These are phyloP conservation scores for Boechera retrofracta DNA, from an alignment of 345 rosid genomes.

Conservation along the genomic window DNA sequence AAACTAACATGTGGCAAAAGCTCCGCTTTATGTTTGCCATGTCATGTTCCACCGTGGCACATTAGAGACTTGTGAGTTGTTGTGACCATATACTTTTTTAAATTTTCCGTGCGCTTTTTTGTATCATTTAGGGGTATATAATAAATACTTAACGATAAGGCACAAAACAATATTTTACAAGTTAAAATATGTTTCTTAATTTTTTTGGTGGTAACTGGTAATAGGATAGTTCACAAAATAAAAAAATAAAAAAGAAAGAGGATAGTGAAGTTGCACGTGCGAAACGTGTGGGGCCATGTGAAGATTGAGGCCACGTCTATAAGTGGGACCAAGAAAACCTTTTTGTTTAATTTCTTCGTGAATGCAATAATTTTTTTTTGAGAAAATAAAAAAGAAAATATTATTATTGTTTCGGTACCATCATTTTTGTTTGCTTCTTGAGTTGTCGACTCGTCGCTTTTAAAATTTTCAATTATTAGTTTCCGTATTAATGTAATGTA, in stretches of 20 bases:
- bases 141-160: background rate
- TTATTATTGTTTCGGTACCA: slow-evolving; percentile 44
- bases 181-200: background rate
- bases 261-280: slow-evolving; percentile 35
- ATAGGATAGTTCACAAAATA: background rate
- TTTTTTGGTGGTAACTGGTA: background rate
- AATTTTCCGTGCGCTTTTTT: background rate
- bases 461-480: slow-evolving; percentile 9
- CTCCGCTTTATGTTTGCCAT: slow-evolving; percentile 24
- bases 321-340: slow-evolving; percentile 43
- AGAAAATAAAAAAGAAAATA: background rate
- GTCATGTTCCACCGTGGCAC: slow-evolving; percentile 26
- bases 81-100: background rate
- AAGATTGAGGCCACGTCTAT: slow-evolving; percentile 35
- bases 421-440: slow-evolving; percentile 42
- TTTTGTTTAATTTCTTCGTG: slow-evolving; percentile 37
- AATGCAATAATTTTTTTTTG: background rate
- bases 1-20: slow-evolving; percentile 3
- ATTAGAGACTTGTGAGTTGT: background rate
- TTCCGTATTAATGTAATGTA: slow-evolving; percentile 4
- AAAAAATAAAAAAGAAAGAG: background rate
- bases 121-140: background rate
- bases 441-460: slow-evolving; percentile 49
- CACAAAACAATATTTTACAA: background rate
- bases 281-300: slow-evolving; percentile 41